These are phyloP conservation scores for bread wheat (Triticum aestivum) DNA, from an alignment of 176 grass and related monocot genomes.

Conservation along the genomic window IWGSC_CS_RefSeq_v2.1 NC_057807.1:712915216-712915715, in stretches of 20 bases:
- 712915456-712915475: background rate
- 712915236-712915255: conserved; percentile 35
- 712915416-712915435: conserved; percentile 42
- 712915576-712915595: background rate
- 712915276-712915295: background rate
- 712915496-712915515: too few relatives aligned
- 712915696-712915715: background rate
- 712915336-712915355: conserved; percentile 36
- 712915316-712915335: conserved; percentile 34
- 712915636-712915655: conserved; percentile 44
- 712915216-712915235: conserved; percentile 29
- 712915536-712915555: too few relatives aligned
- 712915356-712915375: conserved; percentile 20
- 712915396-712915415: background rate
- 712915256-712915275: conserved; percentile 39
- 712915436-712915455: conserved; percentile 18
- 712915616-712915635: conserved; percentile 13
- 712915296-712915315: background rate
- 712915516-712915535: too few relatives aligned
- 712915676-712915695: background rate
- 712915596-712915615: background rate
- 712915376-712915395: background rate
- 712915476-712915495: background rate
- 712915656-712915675: conserved; percentile 53
- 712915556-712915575: background rate